Evolutionary conservation across 805 yeast genomes (phyloP), one percentile per base, ranked within the genome.

Genomic region (Sugiyamaella boreocaroliniensis): DNA sequence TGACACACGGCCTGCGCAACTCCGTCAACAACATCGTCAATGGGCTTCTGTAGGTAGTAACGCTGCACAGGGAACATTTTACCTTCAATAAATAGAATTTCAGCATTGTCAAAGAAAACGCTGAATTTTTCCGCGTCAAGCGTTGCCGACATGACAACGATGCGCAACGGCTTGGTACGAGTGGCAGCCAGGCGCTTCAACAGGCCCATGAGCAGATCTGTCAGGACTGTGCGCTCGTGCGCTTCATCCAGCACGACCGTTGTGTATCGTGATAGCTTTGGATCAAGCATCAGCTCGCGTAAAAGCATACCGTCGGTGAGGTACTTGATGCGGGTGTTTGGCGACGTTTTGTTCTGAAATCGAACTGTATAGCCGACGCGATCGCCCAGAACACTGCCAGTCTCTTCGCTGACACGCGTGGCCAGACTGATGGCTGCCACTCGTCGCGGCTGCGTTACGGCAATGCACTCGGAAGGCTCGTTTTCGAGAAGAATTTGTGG

Each of bases 371-470:
- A 92, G 57, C 99, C 99, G 32, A 92, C 96, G 49, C 79, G 83
- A 34, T 77, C 78, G 19, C 99, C 98, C 9, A 92, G 65, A 5
- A 65, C 66, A 53, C 88, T 79, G 0, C 96, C 96, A 60, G 76
- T 76, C 68, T 92, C 99, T 59, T 87, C 88, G 12, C 97, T 81
- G 4, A 92, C 99, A 71, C 99, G 83, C 26, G 85, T 78, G 0
- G 98, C 98, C 65, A 92, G 76, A 55, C 89, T 89, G 48, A 93
- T 88, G 1, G 99, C 99, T 2, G 99, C 98, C 40, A 92, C 99
- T 64, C 98, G 79, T 71, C 99, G 84, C 1, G 99, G 99, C 71
- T 92, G 98, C 0, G 99, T 90, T 7, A 93, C 92, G 0, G 96
- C 98, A 18, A 92, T 82, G 22, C 77, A 74, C 55, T 80, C 81